These are phyloP conservation scores for Globisporangium nagaii DNA, from an alignment of 352 stramenopile genomes.

Conservation along the genomic window DNA sequence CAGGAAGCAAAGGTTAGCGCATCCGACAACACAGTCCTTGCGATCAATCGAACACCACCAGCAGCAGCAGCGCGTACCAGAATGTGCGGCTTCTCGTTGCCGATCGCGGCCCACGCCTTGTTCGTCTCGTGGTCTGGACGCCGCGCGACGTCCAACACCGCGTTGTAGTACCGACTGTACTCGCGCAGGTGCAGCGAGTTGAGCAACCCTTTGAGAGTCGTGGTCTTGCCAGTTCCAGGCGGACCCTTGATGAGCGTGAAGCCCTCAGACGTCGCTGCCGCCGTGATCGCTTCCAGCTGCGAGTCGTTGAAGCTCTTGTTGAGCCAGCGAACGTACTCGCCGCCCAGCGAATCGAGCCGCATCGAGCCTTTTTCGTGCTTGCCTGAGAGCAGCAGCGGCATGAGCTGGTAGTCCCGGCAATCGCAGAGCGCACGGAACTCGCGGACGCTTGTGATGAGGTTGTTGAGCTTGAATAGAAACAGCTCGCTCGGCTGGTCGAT, in stretches of 20 bases:
- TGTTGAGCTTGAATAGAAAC: conserved; percentile 83
- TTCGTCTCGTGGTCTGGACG: conserved; percentile 77
- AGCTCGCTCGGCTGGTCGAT: conserved; percentile 48
- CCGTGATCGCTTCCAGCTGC: conserved; percentile 87
- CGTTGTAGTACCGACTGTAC: conserved; percentile 91
- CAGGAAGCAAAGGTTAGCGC: background rate
- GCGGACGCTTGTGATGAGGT: conserved; percentile 84
- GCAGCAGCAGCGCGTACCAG: conserved; percentile 34
- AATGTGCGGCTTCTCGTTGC: conserved; percentile 91
- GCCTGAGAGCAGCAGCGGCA: conserved; percentile 74
- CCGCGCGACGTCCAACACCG: conserved; percentile 73
- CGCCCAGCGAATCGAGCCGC: conserved; percentile 71
- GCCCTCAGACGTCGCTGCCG: conserved; percentile 78
- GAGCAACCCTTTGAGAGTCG: conserved; percentile 87
- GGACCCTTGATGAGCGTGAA: conserved; percentile 92
- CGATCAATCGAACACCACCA: too few species aligned
- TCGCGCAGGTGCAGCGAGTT: conserved; percentile 91
- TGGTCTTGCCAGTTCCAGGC: conserved; percentile 89
- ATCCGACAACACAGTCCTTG: too few species aligned
- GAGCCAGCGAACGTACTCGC: conserved; percentile 81
- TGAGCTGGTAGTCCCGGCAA: conserved; percentile 65
- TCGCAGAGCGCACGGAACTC: conserved; percentile 85
- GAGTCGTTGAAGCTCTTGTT: conserved; percentile 84
- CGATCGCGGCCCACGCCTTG: conserved; percentile 73
- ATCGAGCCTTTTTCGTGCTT: conserved; percentile 66